Conservation (phyloP, 176 grass and related monocot species). For the Elymus sibiricus region DNA sequence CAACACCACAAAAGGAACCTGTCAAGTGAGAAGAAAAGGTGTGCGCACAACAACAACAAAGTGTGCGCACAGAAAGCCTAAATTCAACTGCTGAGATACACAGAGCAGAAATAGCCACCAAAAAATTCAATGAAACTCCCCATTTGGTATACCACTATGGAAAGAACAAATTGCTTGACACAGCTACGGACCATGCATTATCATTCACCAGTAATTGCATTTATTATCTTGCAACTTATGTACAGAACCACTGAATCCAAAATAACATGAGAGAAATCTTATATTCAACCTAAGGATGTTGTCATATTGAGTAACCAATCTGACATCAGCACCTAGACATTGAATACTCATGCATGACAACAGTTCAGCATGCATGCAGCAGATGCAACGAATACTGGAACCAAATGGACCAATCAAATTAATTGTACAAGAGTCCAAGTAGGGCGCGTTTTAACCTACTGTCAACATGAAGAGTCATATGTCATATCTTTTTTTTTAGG, state of each 20-base stretch:
- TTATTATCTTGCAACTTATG: slow-evolving; percentile 18
- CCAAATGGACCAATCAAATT: slow-evolving; percentile 5
- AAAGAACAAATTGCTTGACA: slow-evolving; percentile 20
- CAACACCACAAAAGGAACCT: slow-evolving; percentile 32
- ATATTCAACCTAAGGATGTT: slow-evolving; percentile 18
- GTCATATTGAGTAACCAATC: slow-evolving; percentile 2
- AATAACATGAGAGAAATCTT: background rate
- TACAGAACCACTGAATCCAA: background rate
- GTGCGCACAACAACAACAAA: background rate
- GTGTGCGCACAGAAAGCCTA: slow-evolving; percentile 14
- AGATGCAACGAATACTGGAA: slow-evolving; percentile 12
- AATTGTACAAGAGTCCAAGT: background rate
- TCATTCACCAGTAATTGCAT: background rate
- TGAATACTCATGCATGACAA: slow-evolving; percentile 8
- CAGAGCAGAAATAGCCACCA: background rate
- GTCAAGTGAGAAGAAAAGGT: slow-evolving; percentile 8
- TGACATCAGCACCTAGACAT: slow-evolving; percentile 1
- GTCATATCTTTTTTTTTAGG: no score
- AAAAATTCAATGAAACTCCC: slow-evolving; percentile 6
- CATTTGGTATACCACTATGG: background rate
- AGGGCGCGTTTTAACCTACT: background rate
- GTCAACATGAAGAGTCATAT: background rate
- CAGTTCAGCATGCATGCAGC: background rate
- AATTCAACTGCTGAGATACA: background rate
- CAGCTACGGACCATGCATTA: background rate